phyloP scores from a whole-genome alignment of 352 stramenopile genomes.

The Globisporangium parvum region DNA sequence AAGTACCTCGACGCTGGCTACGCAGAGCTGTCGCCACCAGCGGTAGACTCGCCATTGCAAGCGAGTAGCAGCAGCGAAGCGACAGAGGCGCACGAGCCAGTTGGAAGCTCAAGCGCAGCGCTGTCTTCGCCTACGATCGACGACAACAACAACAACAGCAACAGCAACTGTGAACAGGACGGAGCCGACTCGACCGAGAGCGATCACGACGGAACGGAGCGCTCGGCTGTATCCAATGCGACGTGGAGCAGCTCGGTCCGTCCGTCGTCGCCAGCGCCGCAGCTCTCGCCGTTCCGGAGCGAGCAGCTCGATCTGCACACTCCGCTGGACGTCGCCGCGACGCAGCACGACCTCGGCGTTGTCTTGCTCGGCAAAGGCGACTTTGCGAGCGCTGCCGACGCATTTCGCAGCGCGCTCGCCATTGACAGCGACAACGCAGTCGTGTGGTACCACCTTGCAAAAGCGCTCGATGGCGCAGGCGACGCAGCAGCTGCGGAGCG shows the following conservation, averaged over 20 bases:
- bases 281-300: constrained; percentile 9
- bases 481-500: constrained; percentile 34
- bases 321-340: constrained; percentile 37
- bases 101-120: not conserved
- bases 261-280: constrained; percentile 4
- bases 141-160: no score
- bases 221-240: constrained; percentile 3
- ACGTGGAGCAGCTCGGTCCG: not conserved
- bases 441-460: constrained; percentile 55
- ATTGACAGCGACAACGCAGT: constrained; percentile 29
- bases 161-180: not conserved
- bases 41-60: not conserved
- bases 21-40: not conserved
- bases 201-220: not conserved
- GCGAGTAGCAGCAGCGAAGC: not conserved
- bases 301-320: constrained; percentile 18
- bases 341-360: constrained; percentile 46
- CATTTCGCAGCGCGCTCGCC: constrained; percentile 38
- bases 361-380: constrained; percentile 39
- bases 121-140: no score
- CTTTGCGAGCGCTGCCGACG: constrained; percentile 26
- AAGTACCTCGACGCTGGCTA: constrained; percentile 31
- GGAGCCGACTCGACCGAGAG: not conserved
- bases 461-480: constrained; percentile 45
- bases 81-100: not conserved